These are phyloP conservation scores for Kluyveromyces lactis DNA, from an alignment of 805 yeast species.

Conservation along the genomic window DNA sequence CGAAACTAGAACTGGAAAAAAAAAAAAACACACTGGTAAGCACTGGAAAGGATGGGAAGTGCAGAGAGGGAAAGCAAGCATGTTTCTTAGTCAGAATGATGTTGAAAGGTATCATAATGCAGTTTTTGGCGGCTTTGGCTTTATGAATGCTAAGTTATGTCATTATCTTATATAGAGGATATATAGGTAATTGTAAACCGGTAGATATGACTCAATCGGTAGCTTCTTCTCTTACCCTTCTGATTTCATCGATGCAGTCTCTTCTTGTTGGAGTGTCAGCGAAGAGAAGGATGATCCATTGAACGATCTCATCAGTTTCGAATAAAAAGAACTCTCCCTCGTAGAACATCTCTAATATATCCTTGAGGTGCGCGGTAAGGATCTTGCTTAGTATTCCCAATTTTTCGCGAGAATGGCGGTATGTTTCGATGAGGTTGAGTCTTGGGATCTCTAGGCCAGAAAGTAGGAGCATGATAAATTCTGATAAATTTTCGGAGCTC, in stretches of 20 bases:
- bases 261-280: slow-evolving; percentile 33
- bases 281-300: slow-evolving; percentile 31
- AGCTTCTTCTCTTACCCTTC: slow-evolving; percentile 40
- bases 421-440: slow-evolving; percentile 12
- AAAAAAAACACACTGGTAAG: no score
- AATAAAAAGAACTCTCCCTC: slow-evolving; percentile 34
- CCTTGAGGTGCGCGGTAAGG: slow-evolving; percentile 32
- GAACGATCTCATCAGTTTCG: slow-evolving; percentile 30
- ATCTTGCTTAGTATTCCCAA: slow-evolving; percentile 21
- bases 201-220: neutral
- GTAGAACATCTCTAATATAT: slow-evolving; percentile 34
- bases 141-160: no score
- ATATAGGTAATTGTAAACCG: no score
- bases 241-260: slow-evolving; percentile 30
- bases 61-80: no score
- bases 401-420: slow-evolving; percentile 23
- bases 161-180: no score
- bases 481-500: slow-evolving; percentile 25
- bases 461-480: slow-evolving; percentile 17
- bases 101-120: no score
- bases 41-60: no score
- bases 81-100: no score
- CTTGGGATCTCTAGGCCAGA: slow-evolving; percentile 20
- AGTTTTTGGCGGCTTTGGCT: no score
- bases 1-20: no score